A percentile compares a stretch with the other conserved stretches of the same genome.
phyloP scores from a whole-genome alignment of 148 eudicot species.

The Simmondsia chinensis region DNA sequence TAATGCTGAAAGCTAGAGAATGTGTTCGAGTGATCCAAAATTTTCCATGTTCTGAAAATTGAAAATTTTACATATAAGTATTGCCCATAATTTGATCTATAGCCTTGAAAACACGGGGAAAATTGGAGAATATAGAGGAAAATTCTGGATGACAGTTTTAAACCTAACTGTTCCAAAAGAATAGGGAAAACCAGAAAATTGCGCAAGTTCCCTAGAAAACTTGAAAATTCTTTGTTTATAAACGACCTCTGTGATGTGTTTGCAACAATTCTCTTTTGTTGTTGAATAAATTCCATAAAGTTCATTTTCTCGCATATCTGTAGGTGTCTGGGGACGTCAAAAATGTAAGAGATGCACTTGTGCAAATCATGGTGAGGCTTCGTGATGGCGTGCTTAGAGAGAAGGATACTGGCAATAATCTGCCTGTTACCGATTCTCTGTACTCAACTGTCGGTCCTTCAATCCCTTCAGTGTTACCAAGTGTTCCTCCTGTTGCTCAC shows the following conservation, averaged over 20 bases:
- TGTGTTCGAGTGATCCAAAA: too few relatives aligned
- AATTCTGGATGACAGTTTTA: too few relatives aligned
- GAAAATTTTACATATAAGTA: too few relatives aligned
- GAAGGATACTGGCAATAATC: constrained; percentile 36
- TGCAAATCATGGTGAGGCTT: constrained; percentile 76
- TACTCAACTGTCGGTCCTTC: constrained; percentile 53
- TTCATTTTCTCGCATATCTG: constrained; percentile 1
- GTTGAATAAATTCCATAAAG: neutral
- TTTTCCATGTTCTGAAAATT: too few relatives aligned
- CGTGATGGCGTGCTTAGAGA: constrained; percentile 74
- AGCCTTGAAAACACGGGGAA: too few relatives aligned
- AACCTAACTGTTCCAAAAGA: too few relatives aligned
- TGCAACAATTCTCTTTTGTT: neutral
- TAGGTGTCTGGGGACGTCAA: constrained; percentile 73
- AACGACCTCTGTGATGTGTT: neutral
- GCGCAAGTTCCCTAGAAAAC: too few relatives aligned
- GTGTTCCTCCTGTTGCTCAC: constrained; percentile 31
- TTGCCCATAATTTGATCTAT: too few relatives aligned
- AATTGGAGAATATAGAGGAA: too few relatives aligned
- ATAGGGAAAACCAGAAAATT: too few relatives aligned
- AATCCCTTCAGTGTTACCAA: constrained; percentile 39
- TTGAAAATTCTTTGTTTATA: too few relatives aligned
- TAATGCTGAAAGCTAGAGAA: too few relatives aligned
- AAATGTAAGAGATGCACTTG: constrained; percentile 81
- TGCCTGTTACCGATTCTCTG: constrained; percentile 42